phyloP scores from a whole-genome alignment of 805 yeast genomes.

The Schizosaccharomyces lindneri region DNA sequence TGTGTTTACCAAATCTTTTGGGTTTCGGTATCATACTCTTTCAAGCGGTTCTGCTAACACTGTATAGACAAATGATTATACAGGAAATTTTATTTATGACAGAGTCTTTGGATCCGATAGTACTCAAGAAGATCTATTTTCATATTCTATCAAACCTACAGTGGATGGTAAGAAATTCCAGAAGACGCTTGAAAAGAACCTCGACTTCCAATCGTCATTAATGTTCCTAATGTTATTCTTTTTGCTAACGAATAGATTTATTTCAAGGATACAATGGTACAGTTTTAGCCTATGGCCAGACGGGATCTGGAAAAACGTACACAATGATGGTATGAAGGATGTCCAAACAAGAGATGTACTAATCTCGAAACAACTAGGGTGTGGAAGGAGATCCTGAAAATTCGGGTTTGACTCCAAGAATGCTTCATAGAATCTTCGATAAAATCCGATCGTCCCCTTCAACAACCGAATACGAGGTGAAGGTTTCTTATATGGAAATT shows the following conservation, averaged over 20 bases:
- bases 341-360: background rate
- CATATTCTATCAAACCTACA: constrained; percentile 32
- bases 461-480: constrained; percentile 37
- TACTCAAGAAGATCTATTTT: constrained; percentile 33
- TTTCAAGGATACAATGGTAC: constrained; percentile 51
- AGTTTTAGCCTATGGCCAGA: constrained; percentile 55
- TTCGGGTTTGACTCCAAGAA: constrained; percentile 48
- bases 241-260: background rate
- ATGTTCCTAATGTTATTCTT: background rate
- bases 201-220: background rate
- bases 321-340: constrained; percentile 23
- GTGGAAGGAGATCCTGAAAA: constrained; percentile 17
- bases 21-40: no score
- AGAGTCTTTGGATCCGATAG: constrained; percentile 29
- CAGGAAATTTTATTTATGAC: constrained; percentile 31
- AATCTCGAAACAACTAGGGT: constrained; percentile 17
- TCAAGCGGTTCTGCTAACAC: no score
- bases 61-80: constrained; percentile 5
- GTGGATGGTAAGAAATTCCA: constrained; percentile 19
- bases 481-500: constrained; percentile 56
- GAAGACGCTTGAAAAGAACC: background rate
- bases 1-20: background rate
- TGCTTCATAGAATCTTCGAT: constrained; percentile 38
- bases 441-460: constrained; percentile 22
- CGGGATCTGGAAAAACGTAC: constrained; percentile 53